Percentiles rank a stretch among this genome's conserved stretches.
These are phyloP conservation scores for Gaeumannomyces tritici DNA, from an alignment of 2,329 filamentous ascomycete species.

Conservation along the genomic window DNA sequence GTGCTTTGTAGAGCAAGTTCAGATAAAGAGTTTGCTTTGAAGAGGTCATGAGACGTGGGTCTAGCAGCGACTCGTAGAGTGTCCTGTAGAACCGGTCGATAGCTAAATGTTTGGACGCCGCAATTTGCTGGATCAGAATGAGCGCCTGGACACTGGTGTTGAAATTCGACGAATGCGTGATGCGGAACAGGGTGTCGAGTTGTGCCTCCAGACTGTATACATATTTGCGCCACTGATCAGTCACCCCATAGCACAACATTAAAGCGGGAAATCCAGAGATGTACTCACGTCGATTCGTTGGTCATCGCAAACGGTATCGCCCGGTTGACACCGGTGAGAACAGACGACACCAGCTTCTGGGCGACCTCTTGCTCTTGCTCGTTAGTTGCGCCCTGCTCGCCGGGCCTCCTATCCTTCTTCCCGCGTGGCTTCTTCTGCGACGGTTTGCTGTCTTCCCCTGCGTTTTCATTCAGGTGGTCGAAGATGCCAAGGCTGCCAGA, in stretches of 20 bases:
- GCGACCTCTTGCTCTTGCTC: constrained; percentile 67
- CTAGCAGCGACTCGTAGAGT: constrained; percentile 87
- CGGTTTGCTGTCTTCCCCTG: constrained; percentile 11
- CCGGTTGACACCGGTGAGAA: constrained; percentile 90
- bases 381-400: constrained; percentile 23
- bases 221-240: constrained; percentile 5
- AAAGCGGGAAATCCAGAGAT: not conserved
- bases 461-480: constrained; percentile 24
- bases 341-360: constrained; percentile 85
- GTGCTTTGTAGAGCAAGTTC: constrained; percentile 77
- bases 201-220: constrained; percentile 64
- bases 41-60: constrained; percentile 77
- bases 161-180: constrained; percentile 97
- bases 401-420: constrained; percentile 17
- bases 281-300: constrained; percentile 60
- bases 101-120: constrained; percentile 67
- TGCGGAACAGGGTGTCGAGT: constrained; percentile 86
- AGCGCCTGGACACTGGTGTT: constrained; percentile 96
- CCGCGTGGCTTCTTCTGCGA: constrained; percentile 5
- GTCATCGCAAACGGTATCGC: constrained; percentile 86
- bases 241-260: constrained; percentile 2
- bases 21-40: constrained; percentile 95
- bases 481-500: constrained; percentile 32
- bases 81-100: constrained; percentile 92
- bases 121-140: constrained; percentile 88